Percentiles rank a stretch among this genome's conserved stretches.
Conservation (phyloP, 2,329 filamentous ascomycete species). For the Leptographium flavum region DNA sequence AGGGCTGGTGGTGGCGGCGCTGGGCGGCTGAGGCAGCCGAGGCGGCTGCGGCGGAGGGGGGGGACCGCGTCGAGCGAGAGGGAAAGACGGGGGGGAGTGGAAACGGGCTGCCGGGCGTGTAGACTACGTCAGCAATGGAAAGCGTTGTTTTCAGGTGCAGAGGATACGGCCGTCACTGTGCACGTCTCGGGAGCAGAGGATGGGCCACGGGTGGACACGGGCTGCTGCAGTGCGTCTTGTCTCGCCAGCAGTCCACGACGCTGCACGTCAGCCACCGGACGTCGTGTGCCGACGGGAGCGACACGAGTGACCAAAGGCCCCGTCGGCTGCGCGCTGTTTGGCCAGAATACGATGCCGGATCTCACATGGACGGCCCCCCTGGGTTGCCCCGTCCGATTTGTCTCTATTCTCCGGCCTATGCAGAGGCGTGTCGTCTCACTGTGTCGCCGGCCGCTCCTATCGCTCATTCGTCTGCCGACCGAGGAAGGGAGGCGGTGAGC, state of each 20-base stretch:
- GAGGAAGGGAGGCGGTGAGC: neutral
- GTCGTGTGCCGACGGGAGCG: too few relatives aligned
- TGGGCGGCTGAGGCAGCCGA: slow-evolving; percentile 52
- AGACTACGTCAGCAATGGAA: neutral
- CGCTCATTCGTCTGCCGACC: too few relatives aligned
- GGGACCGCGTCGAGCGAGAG: neutral
- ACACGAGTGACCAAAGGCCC: neutral
- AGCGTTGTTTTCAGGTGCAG: neutral
- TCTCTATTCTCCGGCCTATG: neutral
- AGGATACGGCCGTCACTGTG: too few relatives aligned
- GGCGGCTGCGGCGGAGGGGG: too few relatives aligned
- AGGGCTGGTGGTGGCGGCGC: slow-evolving; percentile 66
- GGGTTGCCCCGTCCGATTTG: neutral
- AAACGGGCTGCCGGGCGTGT: neutral
- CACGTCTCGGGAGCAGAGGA: neutral
- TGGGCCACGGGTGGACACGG: neutral
- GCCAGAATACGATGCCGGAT: neutral
- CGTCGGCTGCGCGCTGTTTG: neutral
- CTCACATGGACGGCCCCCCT: too few relatives aligned
- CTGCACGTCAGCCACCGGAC: neutral
- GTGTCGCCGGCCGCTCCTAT: too few relatives aligned
- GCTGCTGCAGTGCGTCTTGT: neutral
- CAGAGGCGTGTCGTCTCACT: neutral
- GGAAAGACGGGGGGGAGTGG: neutral
- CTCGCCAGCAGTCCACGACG: neutral